Evolutionary conservation across 176 grass and related monocot species (phyloP).

Genomic region (Musa beccarii): DNA sequence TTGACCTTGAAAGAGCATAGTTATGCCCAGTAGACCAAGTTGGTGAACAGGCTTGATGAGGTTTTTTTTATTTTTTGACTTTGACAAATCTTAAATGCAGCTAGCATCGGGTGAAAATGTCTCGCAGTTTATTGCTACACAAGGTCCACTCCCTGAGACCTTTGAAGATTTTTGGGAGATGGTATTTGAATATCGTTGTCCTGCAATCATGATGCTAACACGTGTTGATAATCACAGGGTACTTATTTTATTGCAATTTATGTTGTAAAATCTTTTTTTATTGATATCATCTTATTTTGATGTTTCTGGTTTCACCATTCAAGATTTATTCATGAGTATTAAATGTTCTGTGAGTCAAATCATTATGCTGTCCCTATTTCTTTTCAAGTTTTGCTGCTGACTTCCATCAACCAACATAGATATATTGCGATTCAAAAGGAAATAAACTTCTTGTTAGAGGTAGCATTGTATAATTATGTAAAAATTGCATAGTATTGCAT

Average conservation of each 20-base stretch:
- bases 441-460: no score
- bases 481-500: no score
- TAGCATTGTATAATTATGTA: no score
- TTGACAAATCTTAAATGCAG: constrained; percentile 19
- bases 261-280: background rate
- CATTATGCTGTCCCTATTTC: no score
- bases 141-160: constrained; percentile 69
- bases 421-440: no score
- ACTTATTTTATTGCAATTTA: background rate
- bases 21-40: background rate
- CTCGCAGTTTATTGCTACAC: constrained; percentile 79
- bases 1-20: constrained; percentile 6
- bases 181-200: constrained; percentile 66
- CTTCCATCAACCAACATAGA: no score
- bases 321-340: no score
- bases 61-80: no score
- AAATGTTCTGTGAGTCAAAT: no score
- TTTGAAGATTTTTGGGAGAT: constrained; percentile 93
- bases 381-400: no score
- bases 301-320: no score
- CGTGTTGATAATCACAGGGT: constrained; percentile 65
- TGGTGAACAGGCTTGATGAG: background rate
- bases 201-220: constrained; percentile 87
- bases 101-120: constrained; percentile 9
- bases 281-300: background rate